phyloP scores from a whole-genome alignment of 352 stramenopile genomes.

The Phytophthora hybrid region DNA sequence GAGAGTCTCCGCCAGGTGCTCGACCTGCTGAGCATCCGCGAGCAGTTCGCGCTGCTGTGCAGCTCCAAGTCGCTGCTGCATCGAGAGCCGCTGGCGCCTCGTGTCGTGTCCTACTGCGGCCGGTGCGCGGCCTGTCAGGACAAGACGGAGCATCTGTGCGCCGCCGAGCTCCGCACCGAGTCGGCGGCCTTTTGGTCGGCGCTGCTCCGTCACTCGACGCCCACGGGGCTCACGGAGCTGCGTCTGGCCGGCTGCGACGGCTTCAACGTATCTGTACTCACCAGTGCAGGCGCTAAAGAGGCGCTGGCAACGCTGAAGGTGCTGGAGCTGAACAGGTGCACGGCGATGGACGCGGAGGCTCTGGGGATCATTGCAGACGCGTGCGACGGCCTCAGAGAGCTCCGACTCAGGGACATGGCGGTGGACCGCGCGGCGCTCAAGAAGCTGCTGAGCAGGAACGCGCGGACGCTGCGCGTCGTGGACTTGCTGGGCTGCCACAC shows the following conservation, averaged over 20 bases:
- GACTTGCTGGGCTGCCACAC: conserved; percentile 85
- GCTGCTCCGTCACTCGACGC: conserved; percentile 50
- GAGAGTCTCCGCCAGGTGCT: conserved; percentile 70
- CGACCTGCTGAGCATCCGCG: conserved; percentile 58
- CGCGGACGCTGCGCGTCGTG: conserved; percentile 60
- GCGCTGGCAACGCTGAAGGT: conserved; percentile 59
- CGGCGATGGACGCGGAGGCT: conserved; percentile 51
- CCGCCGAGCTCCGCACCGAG: conserved; percentile 39
- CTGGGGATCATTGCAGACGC: conserved; percentile 48
- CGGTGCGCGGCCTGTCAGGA: conserved; percentile 54
- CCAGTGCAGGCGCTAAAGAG: conserved; percentile 23
- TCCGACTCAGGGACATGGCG: conserved; percentile 78
- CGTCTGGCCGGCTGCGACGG: conserved; percentile 60
- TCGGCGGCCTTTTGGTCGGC: conserved; percentile 62
- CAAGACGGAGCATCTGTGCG: conserved; percentile 71
- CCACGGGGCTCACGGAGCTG: conserved; percentile 55
- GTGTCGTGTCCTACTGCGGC: conserved; percentile 70
- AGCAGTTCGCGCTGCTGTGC: conserved; percentile 69
- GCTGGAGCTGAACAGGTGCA: conserved; percentile 71
- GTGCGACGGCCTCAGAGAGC: conserved; percentile 62
- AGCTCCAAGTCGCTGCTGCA: conserved; percentile 46
- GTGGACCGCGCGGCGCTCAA: conserved; percentile 64
- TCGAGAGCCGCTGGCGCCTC: conserved; percentile 51
- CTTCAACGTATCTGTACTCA: conserved; percentile 54
- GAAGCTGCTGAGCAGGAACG: conserved; percentile 58